phyloP scores from a whole-genome alignment of 495 filamentous ascomycete genomes.

The Friedmanniomyces simplex region DNA sequence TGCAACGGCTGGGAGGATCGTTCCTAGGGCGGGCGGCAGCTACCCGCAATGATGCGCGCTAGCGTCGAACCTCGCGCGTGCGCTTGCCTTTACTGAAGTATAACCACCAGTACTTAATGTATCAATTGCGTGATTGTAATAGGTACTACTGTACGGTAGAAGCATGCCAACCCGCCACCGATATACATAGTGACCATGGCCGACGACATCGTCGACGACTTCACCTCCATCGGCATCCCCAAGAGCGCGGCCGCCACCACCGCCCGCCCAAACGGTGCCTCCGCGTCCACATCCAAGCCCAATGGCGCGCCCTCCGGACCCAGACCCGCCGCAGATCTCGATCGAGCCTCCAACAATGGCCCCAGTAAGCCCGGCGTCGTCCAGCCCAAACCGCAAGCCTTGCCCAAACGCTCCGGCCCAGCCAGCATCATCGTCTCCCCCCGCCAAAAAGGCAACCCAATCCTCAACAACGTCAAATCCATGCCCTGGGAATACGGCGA shows the following conservation, averaged over 20 bases:
- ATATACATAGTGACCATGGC: not conserved
- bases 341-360: constrained; percentile 1
- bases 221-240: not conserved
- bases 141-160: too few relatives aligned
- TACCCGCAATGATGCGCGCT: too few relatives aligned
- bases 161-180: too few relatives aligned
- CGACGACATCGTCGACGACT: constrained; percentile 9
- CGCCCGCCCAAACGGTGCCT: not conserved
- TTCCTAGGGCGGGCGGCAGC: too few relatives aligned
- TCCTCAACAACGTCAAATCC: constrained; percentile 67
- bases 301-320: constrained; percentile 6
- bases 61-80: too few relatives aligned
- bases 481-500: constrained; percentile 96
- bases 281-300: not conserved
- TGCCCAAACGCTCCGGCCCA: constrained; percentile 55
- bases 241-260: not conserved
- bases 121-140: too few relatives aligned
- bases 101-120: too few relatives aligned
- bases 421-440: constrained; percentile 76
- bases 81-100: too few relatives aligned
- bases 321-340: constrained; percentile 2
- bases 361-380: constrained; percentile 8
- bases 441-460: constrained; percentile 89
- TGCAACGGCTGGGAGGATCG: too few relatives aligned
- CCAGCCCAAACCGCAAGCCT: constrained; percentile 81